Conservation (phyloP, 805 yeast genomes). For the Cyberlindnera mrakii region DNA sequence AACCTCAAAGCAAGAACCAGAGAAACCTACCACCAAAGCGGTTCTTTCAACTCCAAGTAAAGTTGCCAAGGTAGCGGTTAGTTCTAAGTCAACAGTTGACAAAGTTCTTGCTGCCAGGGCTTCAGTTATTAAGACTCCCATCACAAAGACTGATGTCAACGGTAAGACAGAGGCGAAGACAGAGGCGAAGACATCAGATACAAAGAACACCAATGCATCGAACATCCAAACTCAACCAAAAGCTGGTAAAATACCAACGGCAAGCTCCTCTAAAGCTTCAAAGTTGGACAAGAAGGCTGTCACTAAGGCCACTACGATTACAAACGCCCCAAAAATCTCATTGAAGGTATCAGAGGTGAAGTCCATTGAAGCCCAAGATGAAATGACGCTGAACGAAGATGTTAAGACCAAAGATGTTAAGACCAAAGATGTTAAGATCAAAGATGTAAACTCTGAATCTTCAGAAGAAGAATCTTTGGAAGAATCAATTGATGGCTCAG, state of each 20-base stretch:
- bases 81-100: neutral
- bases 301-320: neutral
- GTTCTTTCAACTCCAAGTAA: too few species aligned
- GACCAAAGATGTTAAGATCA: neutral
- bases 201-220: neutral
- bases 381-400: constrained; percentile 4
- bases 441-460: too few species aligned
- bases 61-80: neutral
- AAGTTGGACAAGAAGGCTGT: neutral
- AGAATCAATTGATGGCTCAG: too few species aligned
- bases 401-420: neutral
- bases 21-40: too few species aligned
- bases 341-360: neutral
- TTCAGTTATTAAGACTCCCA: neutral
- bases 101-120: neutral
- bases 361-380: neutral
- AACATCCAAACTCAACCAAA: neutral
- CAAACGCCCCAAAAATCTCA: neutral
- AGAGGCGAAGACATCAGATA: neutral
- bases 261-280: neutral
- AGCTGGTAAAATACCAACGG: neutral
- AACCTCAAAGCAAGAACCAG: too few species aligned
- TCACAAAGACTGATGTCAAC: neutral
- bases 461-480: too few species aligned
- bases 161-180: neutral